Percentiles rank a stretch among this genome's conserved stretches.
These are phyloP conservation scores for Earliella scabrosa DNA, from an alignment of 1,284 basidiomycete species.

Conservation along the genomic window DNA sequence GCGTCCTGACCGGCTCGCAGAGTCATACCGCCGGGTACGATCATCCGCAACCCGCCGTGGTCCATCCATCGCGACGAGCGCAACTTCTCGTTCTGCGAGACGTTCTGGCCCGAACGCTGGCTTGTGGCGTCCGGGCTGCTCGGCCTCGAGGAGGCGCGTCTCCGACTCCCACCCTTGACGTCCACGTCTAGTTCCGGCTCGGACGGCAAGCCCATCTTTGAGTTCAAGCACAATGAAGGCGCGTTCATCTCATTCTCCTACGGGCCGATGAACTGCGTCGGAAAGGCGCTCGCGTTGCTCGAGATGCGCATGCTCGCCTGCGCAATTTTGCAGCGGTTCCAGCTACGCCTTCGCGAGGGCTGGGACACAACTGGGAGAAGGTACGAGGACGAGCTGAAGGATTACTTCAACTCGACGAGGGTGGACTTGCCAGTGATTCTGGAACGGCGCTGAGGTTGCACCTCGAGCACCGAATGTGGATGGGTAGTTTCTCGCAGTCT, in stretches of 20 bases:
- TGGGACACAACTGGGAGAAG: not conserved
- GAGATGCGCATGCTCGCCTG: not conserved
- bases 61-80: conserved; percentile 31
- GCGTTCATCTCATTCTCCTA: conserved; percentile 24
- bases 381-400: not conserved
- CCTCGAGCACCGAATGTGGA: too few relatives aligned
- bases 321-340: not conserved
- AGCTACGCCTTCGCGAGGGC: not conserved
- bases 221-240: not conserved
- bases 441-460: too few relatives aligned
- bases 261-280: too few relatives aligned
- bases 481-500: too few relatives aligned
- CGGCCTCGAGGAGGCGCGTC: too few relatives aligned
- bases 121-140: too few relatives aligned
- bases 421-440: not conserved
- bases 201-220: not conserved
- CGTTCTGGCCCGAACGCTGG: conserved; percentile 35
- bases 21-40: conserved; percentile 29
- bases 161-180: too few relatives aligned
- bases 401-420: not conserved
- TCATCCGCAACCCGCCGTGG: conserved; percentile 23
- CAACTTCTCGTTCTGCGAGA: conserved; percentile 27
- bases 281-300: not conserved
- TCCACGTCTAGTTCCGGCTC: too few relatives aligned
- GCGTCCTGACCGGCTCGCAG: too few relatives aligned